A percentile compares a stretch with the other conserved stretches of the same genome.
These are phyloP conservation scores for Glutinoglossum americanum DNA, from an alignment of 495 filamentous ascomycete species.

Conservation along the genomic window DNA sequence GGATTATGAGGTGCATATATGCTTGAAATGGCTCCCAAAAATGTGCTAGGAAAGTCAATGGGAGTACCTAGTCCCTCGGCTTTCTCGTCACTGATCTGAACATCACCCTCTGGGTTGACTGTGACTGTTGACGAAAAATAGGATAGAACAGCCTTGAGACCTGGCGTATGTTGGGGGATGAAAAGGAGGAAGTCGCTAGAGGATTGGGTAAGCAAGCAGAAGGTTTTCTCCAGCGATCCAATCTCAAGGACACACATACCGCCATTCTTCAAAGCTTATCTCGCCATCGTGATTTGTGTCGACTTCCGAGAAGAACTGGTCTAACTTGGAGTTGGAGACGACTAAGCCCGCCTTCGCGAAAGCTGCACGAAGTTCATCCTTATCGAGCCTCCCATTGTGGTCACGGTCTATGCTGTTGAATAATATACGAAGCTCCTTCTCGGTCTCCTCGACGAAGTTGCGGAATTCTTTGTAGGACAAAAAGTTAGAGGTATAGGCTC, in stretches of 20 bases:
- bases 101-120: slow-evolving; percentile 86
- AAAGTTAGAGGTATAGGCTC: not conserved
- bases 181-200: slow-evolving; percentile 84
- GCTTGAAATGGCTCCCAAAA: slow-evolving; percentile 44
- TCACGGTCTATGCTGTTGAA: slow-evolving; percentile 79
- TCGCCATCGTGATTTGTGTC: slow-evolving; percentile 75
- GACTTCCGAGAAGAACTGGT: slow-evolving; percentile 72
- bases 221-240: not conserved
- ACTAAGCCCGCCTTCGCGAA: slow-evolving; percentile 59
- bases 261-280: slow-evolving; percentile 89
- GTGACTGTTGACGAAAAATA: slow-evolving; percentile 84
- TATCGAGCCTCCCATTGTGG: slow-evolving; percentile 72
- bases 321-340: slow-evolving; percentile 53
- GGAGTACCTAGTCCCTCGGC: slow-evolving; percentile 88
- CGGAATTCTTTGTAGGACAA: slow-evolving; percentile 46
- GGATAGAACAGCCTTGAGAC: slow-evolving; percentile 65
- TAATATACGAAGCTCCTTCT: slow-evolving; percentile 55
- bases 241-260: slow-evolving; percentile 33
- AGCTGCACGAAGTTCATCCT: slow-evolving; percentile 54
- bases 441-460: slow-evolving; percentile 66
- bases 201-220: not conserved
- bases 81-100: slow-evolving; percentile 68
- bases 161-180: slow-evolving; percentile 51
- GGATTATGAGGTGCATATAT: slow-evolving; percentile 12
- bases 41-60: slow-evolving; percentile 45